Conservation (phyloP, 345 rosid genomes). For the Euphorbia pulcherrima region DNA sequence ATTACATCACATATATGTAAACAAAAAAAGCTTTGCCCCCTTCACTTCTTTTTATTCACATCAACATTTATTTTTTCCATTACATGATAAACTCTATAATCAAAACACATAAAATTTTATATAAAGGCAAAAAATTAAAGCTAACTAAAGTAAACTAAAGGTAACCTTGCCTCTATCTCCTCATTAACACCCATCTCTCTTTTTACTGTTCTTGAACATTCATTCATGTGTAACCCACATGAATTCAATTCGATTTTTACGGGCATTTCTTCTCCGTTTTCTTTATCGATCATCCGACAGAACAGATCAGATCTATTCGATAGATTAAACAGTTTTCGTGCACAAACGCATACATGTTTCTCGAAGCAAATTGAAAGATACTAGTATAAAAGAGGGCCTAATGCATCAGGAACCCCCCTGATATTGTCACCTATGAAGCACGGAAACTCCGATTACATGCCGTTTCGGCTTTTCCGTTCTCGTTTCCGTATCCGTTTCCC, state of each 20-base stretch:
- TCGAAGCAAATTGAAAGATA: not conserved
- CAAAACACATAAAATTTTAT: too few species aligned
- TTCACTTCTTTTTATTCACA: conserved; percentile 35
- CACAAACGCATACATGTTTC: not conserved
- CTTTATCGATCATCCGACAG: too few species aligned
- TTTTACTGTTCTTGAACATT: conserved; percentile 21
- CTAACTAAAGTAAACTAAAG: conserved; percentile 37
- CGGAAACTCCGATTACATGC: too few species aligned
- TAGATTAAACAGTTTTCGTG: not conserved
- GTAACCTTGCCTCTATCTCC: conserved; percentile 37
- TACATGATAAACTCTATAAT: conserved; percentile 26
- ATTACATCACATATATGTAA: conserved; percentile 16
- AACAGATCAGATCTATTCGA: too few species aligned
- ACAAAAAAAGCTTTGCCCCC: conserved; percentile 9
- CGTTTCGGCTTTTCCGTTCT: too few species aligned
- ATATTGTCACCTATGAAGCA: too few species aligned
- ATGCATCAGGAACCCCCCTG: too few species aligned
- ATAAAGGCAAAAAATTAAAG: not conserved
- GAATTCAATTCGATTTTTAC: conserved; percentile 42
- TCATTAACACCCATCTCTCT: conserved; percentile 29
- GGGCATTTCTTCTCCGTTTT: conserved; percentile 12
- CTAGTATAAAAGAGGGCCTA: too few species aligned
- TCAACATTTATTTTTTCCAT: conserved; percentile 15
- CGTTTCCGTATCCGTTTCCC: too few species aligned
- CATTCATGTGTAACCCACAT: conserved; percentile 39